Conservation (phyloP, 805 yeast species). For the Suhomyces pyralidae region DNA sequence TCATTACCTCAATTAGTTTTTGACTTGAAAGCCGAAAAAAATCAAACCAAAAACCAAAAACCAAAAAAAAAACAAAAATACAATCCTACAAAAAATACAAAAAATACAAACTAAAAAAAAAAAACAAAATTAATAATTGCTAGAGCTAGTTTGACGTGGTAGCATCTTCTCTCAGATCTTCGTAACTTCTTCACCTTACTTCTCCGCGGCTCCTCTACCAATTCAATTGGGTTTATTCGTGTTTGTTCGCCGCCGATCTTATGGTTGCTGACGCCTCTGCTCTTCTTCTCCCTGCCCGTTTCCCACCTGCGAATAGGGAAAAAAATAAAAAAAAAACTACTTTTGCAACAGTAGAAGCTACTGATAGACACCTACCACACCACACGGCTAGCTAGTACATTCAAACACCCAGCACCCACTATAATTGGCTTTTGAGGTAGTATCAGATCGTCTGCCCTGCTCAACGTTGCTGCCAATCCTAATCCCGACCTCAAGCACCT, state of each 20-base stretch:
- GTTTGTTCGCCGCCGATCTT: background rate
- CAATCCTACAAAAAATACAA: background rate
- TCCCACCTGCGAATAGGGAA: background rate
- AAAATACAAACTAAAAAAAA: background rate
- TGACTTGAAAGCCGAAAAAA: background rate
- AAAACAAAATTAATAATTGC: background rate
- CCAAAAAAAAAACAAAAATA: background rate
- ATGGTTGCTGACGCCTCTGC: background rate
- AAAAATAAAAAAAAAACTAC: background rate
- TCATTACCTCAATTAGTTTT: background rate
- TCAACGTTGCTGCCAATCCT: background rate
- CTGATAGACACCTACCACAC: background rate
- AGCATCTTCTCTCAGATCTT: background rate
- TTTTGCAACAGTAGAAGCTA: background rate
- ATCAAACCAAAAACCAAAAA: background rate
- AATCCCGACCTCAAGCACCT: background rate
- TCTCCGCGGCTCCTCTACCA: no score
- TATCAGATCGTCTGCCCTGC: background rate
- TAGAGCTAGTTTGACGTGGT: background rate
- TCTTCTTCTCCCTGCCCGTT: background rate
- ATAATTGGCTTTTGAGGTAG: no score
- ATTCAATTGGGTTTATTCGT: background rate
- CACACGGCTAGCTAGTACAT: background rate
- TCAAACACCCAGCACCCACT: background rate
- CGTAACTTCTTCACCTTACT: background rate